These are phyloP conservation scores for Aspergillus biplanus DNA, from an alignment of 495 filamentous ascomycete species.

Conservation along the genomic window DNA sequence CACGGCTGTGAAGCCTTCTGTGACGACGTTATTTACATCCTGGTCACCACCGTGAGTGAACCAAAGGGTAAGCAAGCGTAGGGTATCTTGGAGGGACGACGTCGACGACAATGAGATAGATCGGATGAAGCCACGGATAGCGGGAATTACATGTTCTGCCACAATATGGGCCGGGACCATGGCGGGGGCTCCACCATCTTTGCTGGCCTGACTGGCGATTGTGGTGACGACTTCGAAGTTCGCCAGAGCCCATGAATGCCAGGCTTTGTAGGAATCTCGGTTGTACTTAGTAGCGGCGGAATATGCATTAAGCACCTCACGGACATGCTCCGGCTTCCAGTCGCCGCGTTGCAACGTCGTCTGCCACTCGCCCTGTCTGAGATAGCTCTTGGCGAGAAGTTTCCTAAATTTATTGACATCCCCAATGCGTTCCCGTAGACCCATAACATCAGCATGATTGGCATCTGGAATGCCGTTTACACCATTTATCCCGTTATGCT, in stretches of 20 bases:
- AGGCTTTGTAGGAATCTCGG: constrained; percentile 94
- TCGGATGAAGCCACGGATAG: constrained; percentile 91
- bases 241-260: constrained; percentile 98
- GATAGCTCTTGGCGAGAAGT: constrained; percentile 90
- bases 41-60: constrained; percentile 87
- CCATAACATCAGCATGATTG: constrained; percentile 41
- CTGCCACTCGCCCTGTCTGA: constrained; percentile 96
- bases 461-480: constrained; percentile 63
- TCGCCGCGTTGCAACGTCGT: constrained; percentile 78
- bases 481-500: constrained; percentile 54
- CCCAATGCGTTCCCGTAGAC: constrained; percentile 44
- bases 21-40: constrained; percentile 85
- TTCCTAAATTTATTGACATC: constrained; percentile 58
- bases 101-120: constrained; percentile 89
- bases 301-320: constrained; percentile 79
- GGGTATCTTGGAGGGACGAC: constrained; percentile 92
- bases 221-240: constrained; percentile 97
- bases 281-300: constrained; percentile 89
- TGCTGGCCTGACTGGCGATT: constrained; percentile 63
- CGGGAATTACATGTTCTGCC: constrained; percentile 88
- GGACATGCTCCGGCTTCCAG: constrained; percentile 74
- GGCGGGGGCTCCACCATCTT: constrained; percentile 50
- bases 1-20: constrained; percentile 85
- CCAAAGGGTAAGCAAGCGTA: constrained; percentile 92
- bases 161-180: constrained; percentile 65